Base-by-base conservation (phyloP, 169 alveolate genomes). In the Besnoitia besnoiti region DNA sequence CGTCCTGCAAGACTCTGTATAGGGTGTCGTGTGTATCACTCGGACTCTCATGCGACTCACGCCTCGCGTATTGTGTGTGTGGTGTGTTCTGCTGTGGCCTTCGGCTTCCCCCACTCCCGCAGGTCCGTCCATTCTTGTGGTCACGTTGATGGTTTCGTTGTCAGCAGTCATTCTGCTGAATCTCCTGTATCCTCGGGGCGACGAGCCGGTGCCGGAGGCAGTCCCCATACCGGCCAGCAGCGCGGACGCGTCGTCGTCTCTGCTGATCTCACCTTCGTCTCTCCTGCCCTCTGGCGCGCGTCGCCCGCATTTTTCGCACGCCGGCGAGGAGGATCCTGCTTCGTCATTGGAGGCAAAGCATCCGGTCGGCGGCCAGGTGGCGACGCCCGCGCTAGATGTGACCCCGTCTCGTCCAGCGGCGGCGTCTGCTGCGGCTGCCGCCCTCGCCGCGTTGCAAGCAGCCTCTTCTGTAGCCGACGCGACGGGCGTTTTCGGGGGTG, bases 121-220 rank as follows among this genome's bases (percentile, higher is more conserved):
- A 89, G 92, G 92, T 35, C 96, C 96, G n/a, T 90, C 95, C 24
- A 91, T 95, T 16, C 85, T 95, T 35, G 96, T 95, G 19, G 80
- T 93, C 40, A 90, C 96, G 7, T 73, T 95, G 47, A 89, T 94
- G 16, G 75, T 90, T 44, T 93, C 96, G 7, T 47, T 95, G 33
- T 79, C 95, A 35, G 94, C 95, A 21, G 94, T 93, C 46, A 93
- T 95, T 42, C 33, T 91, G n/a, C 50, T 95, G 73, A 95, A 95
- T 62, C 77, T 95, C 50, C 30, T 94, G 40, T 85, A 85, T 47
- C 44, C 61, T 8, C 79, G 33, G 75, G 79, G 47, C 33, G 35
- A 44, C 24, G 55, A 0, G 47, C 50, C 42, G 47, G 33, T 5
- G 3, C 84, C 61, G n/a, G n/a, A n/a, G 40, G 39, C 39, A 55